Conservation (phyloP, 805 yeast species). For the Nakazawaea sp. region DNA sequence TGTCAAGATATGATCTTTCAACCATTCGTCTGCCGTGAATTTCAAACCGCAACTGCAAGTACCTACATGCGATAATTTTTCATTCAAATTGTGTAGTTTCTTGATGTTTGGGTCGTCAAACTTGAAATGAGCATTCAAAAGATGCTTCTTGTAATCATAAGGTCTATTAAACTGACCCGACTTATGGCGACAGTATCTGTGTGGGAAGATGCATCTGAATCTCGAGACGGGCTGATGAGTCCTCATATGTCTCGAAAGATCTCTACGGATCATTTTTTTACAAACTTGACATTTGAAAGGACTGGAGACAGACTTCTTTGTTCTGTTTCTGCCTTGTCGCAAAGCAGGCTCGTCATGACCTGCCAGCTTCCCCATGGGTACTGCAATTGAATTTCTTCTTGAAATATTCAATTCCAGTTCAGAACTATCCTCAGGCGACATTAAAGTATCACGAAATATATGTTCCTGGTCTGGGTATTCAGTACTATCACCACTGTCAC, state of each 20-base stretch:
- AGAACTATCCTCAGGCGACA: too few relatives aligned
- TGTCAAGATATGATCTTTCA: slow-evolving; percentile 44
- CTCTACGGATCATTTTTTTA: slow-evolving; percentile 48
- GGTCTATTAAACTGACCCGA: slow-evolving; percentile 61
- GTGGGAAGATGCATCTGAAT: slow-evolving; percentile 53
- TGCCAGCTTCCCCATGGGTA: too few relatives aligned
- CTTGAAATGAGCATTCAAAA: slow-evolving; percentile 51
- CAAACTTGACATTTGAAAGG: slow-evolving; percentile 40
- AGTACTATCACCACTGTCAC: too few relatives aligned
- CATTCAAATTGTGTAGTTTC: slow-evolving; percentile 41
- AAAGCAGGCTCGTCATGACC: too few relatives aligned
- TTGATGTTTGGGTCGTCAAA: slow-evolving; percentile 42
- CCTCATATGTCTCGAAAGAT: slow-evolving; percentile 55
- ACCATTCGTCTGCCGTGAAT: slow-evolving; percentile 47
- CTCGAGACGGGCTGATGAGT: slow-evolving; percentile 53
- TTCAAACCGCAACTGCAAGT: slow-evolving; percentile 46
- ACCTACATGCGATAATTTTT: slow-evolving; percentile 45
- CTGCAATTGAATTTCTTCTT: too few relatives aligned
- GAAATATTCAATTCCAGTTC: too few relatives aligned
- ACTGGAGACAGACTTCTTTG: neutral
- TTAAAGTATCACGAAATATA: too few relatives aligned
- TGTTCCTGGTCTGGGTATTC: too few relatives aligned
- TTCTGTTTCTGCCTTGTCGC: too few relatives aligned
- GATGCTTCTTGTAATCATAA: slow-evolving; percentile 61
- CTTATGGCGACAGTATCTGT: slow-evolving; percentile 47